Conservation (phyloP, 2,329 filamentous ascomycete genomes). For the Coniochaeta sp. region DNA sequence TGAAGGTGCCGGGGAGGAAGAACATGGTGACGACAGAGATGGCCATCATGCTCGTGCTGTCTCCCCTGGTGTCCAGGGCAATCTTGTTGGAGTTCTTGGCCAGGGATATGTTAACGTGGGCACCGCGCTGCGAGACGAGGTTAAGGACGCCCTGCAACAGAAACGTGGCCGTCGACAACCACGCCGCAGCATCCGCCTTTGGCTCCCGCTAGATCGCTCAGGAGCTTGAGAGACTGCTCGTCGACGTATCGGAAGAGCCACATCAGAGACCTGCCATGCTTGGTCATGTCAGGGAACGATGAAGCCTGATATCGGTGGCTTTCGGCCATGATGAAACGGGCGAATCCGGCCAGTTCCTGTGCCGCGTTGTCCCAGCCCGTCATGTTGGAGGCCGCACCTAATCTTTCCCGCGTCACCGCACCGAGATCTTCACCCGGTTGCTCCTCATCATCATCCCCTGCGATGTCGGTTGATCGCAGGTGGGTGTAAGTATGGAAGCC, state of each 20-base stretch:
- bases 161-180: slow-evolving; percentile 5
- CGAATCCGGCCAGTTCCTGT: slow-evolving; percentile 4
- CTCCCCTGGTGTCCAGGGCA: slow-evolving; percentile 14
- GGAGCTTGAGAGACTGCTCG: too few species aligned
- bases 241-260: too few species aligned
- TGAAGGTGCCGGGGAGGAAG: slow-evolving; percentile 6
- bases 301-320: neutral
- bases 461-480: slow-evolving; percentile 6
- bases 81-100: slow-evolving; percentile 6
- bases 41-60: slow-evolving; percentile 4
- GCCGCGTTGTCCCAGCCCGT: slow-evolving; percentile 8
- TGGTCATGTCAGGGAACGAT: neutral
- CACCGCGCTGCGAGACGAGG: slow-evolving; percentile 3
- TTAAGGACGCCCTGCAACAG: slow-evolving; percentile 7
- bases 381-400: slow-evolving; percentile 7
- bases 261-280: neutral
- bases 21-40: slow-evolving; percentile 7
- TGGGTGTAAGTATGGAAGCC: slow-evolving; percentile 7
- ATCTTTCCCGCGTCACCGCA: slow-evolving; percentile 1
- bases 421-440: neutral
- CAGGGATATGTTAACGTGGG: slow-evolving; percentile 4
- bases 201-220: too few species aligned
- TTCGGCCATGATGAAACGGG: slow-evolving; percentile 4
- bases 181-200: neutral
- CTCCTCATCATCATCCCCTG: neutral